These are phyloP conservation scores for Protostelium mycophagum DNA, from an alignment of 78 protist species.

Conservation along the genomic window DNA sequence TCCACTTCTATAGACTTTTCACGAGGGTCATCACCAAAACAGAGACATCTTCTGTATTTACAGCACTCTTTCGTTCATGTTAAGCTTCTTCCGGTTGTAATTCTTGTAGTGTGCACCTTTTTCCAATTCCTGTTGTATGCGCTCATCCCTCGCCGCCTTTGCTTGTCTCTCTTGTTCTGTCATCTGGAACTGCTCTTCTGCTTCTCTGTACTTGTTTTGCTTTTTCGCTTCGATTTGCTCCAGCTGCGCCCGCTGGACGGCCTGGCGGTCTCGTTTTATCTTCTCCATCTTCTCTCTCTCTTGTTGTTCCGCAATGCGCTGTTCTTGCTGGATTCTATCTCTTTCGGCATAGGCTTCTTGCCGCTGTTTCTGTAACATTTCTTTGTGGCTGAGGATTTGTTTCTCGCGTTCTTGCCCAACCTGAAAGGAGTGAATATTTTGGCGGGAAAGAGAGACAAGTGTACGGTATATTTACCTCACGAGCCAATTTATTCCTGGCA, in stretches of 20 bases:
- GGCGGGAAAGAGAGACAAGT: background rate
- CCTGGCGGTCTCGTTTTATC: background rate
- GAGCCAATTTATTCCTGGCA: background rate
- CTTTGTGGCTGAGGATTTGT: background rate
- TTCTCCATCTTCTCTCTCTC: background rate
- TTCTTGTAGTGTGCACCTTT: background rate
- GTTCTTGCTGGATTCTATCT: background rate
- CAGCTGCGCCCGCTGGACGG: background rate
- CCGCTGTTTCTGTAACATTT: background rate
- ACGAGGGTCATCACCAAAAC: too few relatives aligned
- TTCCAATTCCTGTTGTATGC: background rate
- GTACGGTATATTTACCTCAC: too few relatives aligned
- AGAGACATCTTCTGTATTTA: too few relatives aligned
- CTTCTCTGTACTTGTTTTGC: background rate
- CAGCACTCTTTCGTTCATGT: background rate
- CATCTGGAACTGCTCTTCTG: too few relatives aligned
- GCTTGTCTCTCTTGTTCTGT: background rate
- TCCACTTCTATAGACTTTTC: too few relatives aligned
- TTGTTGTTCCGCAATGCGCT: background rate
- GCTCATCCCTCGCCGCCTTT: background rate
- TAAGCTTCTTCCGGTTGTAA: background rate
- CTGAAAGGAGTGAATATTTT: background rate
- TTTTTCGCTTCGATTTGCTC: background rate
- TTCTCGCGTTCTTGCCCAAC: background rate
- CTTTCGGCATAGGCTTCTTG: background rate